Conservation (phyloP, 225 moss, liverwort and hornwort species). For the Asterella californica region DNA sequence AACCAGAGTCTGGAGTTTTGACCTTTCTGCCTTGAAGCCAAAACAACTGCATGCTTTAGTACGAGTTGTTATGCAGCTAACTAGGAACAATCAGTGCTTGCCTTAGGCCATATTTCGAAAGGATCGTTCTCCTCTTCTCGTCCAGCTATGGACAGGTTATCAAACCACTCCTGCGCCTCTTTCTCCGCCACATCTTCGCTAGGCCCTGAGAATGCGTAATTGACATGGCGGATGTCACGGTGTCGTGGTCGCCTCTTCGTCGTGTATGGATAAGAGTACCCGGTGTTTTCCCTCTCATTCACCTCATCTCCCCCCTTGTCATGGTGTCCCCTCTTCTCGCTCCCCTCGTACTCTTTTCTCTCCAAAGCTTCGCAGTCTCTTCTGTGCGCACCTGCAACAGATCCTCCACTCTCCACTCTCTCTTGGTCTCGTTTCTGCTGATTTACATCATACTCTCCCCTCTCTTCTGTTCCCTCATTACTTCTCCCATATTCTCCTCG, state of each 20-base stretch:
- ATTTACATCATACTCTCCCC: not conserved
- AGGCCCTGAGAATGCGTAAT: constrained; percentile 46
- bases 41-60: not conserved
- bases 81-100: constrained; percentile 8
- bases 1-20: not conserved
- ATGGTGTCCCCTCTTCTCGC: not conserved
- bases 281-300: not conserved
- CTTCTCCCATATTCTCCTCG: not conserved
- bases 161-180: constrained; percentile 42
- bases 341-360: not conserved
- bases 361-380: not conserved
- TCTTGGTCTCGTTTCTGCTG: no score
- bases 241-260: constrained; percentile 8
- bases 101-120: constrained; percentile 23
- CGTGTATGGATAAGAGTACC: not conserved
- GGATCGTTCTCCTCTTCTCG: constrained; percentile 30
- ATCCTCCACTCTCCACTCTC: not conserved
- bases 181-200: constrained; percentile 24
- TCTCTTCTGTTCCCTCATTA: not conserved
- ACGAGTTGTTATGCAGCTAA: not conserved
- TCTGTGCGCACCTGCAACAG: not conserved
- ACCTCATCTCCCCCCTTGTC: not conserved
- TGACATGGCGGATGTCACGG: constrained; percentile 30
- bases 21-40: not conserved
- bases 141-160: constrained; percentile 35